Evolutionary conservation across 352 stramenopile species (phyloP), one percentile per base, ranked within the genome.

Genomic region (Phytophthora meadii): DNA sequence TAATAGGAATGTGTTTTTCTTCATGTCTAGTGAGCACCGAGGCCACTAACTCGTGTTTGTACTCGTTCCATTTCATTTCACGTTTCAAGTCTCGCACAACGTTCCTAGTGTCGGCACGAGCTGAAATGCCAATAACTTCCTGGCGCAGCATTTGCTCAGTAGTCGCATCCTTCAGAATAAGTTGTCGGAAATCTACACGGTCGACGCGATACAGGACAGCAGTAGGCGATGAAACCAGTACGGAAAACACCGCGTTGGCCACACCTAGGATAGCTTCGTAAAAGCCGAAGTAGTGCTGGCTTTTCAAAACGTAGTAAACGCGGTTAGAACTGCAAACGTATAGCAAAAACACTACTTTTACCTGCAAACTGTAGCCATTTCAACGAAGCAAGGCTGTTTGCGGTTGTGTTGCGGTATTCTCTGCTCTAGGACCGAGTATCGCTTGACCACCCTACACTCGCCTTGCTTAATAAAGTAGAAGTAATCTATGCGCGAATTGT

Each of bases 391-490:
- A 3, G 61, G 42, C 32, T 74, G 64, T 1, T 69, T 72, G 5
- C 44, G 55, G 19, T 48, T 46, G 14, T 46, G 19, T 42, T 61
- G 44, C 4, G 39, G 64, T 11, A 53, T 28, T 49, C 48, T 37
- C 24, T 65, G 46, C 27, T 70, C 61, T n/a, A 73, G 61, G 28
- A 28, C 47, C 5, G 54, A 61, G 34, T 84, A 87, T 17, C 71
- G 74, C 56, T 88, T 89, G 12, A 93, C 66, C 17, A 93, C 62
- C 3, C 80, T 81, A 28, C 80, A 90, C 15, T 90, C 80, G 19
- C 84, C 84, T 45, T 86, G 78, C 41, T 83, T 81, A 10, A 92
- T 65, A 25, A 92, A 86, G 61, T 84, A 89, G 28, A 92, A 79
- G 54, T 79, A 51, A 39, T 81, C 84, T 88, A 51, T 22, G 22